Evolutionary conservation across 1,284 basidiomycete genomes (phyloP).

Genomic region (Cryptococcus wingfieldii): DNA sequence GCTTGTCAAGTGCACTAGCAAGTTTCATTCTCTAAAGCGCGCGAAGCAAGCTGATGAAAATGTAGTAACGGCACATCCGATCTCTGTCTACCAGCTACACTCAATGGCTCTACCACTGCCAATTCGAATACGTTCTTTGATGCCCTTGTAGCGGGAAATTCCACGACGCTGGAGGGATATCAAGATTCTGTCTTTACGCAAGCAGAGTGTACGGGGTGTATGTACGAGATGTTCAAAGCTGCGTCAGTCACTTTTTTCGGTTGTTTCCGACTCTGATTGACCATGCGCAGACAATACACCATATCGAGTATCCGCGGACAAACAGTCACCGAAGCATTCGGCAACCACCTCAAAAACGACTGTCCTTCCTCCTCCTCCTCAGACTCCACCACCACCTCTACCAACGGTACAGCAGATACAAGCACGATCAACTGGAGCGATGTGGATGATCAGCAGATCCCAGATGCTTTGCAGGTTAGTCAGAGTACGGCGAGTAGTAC

Average conservation of each 20-base stretch:
- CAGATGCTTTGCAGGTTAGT: conserved; percentile 27
- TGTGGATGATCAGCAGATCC: conserved; percentile 37
- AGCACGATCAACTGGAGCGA: conserved; percentile 24
- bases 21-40: conserved; percentile 2
- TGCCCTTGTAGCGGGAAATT: conserved; percentile 21
- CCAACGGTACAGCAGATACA: not conserved
- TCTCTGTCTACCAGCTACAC: conserved; percentile 22
- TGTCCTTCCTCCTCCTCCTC: conserved; percentile 18
- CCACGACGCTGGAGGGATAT: conserved; percentile 23
- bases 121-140: conserved; percentile 33
- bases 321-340: conserved; percentile 20
- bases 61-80: conserved; percentile 32
- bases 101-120: conserved; percentile 21
- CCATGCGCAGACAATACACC: conserved; percentile 26
- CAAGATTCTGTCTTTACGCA: conserved; percentile 21
- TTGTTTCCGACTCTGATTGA: not conserved
- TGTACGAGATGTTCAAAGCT: conserved; percentile 40
- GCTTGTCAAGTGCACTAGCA: conserved; percentile 36
- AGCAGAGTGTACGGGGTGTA: conserved; percentile 34
- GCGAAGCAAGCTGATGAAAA: not conserved
- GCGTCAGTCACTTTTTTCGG: conserved; percentile 24
- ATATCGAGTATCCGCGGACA: conserved; percentile 27
- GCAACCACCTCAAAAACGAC: conserved; percentile 29
- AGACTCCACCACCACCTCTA: conserved; percentile 1
- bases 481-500: conserved; percentile 8